Evolutionary conservation across 164 flowering plant species (phyloP).

Genomic region (Magnolia kwangsiensis): DNA sequence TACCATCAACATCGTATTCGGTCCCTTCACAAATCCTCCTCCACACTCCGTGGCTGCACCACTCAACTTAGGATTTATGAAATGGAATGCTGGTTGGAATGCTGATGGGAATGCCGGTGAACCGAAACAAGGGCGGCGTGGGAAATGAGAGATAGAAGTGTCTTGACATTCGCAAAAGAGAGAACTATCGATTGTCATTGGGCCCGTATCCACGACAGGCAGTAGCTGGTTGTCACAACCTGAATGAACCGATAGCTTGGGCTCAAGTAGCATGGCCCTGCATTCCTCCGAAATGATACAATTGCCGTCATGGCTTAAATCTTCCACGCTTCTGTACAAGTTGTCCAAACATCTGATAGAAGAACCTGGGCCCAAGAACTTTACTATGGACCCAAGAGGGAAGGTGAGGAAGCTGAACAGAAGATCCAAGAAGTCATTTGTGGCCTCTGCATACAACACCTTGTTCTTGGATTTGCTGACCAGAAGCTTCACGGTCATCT

Average conservation of each 20-base stretch:
- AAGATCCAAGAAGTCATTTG: slow-evolving; percentile 17
- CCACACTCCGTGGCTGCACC: not conserved
- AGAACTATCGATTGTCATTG: not conserved
- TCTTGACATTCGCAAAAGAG: too few relatives aligned
- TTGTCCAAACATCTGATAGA: slow-evolving; percentile 12
- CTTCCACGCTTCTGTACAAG: slow-evolving; percentile 10
- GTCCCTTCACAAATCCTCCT: slow-evolving; percentile 10
- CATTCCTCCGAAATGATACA: slow-evolving; percentile 6
- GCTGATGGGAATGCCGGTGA: too few relatives aligned
- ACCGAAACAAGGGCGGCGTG: too few relatives aligned
- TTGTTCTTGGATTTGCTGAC: not conserved
- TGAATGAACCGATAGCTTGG: slow-evolving; percentile 11
- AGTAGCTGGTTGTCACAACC: slow-evolving; percentile 4
- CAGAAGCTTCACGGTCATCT: not conserved
- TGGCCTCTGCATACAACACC: slow-evolving; percentile 7
- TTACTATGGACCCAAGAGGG: slow-evolving; percentile 13
- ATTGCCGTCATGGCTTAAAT: not conserved
- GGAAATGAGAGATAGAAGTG: too few relatives aligned
- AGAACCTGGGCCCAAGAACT: slow-evolving; percentile 2
- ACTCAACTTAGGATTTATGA: not conserved
- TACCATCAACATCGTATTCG: slow-evolving; percentile 10
- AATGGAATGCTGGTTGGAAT: not conserved
- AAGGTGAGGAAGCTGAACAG: slow-evolving; percentile 21
- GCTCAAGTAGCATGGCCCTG: slow-evolving; percentile 10
- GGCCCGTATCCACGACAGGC: not conserved